Evolutionary conservation across 176 grass and related monocot species (phyloP), one percentile per base, ranked within the genome.

Genomic region (Aegilops speltoides): DNA sequence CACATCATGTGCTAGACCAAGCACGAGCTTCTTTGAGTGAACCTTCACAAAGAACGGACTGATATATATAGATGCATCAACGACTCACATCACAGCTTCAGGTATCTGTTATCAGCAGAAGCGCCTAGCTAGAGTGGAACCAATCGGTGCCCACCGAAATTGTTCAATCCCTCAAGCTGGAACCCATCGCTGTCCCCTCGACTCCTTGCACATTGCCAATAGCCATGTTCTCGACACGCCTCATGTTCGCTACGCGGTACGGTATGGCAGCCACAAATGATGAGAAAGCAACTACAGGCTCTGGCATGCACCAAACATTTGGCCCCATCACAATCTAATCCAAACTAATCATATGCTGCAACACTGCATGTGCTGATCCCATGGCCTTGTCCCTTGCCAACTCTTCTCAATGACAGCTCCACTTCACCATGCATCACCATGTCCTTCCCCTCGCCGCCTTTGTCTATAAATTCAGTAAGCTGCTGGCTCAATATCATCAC

Each of bases 381-480:
- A 73, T 60, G 81, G 50, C 33, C 48, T 60, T 60, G 33, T 73
- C 50, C 50, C 67, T 38, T 70, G 46, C 65, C 66, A 82, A 72
- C 48, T 60, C 0, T 60, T 37, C 13, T 70, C 29, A 19, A 24
- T 56, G 7, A 52, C 29, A 70, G 7, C 60, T 7, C 7, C 33
- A 65, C 9, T 80, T 66, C 37, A 68, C 25, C 8, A 37, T 34
- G 33, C 33, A 8, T 10, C n/a, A 73, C 1, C 0, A 36, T 24
- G 0, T 50, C n/a, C 24, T 56, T 46, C 38, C 24, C 69, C 28
- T 57, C 15, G 19, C 8, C 32, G 22, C 67, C 36, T 37, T 32
- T 6, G 28, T 10, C 62, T 90, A 87, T 90, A 93, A 87, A 85
- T 85, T 52, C 11, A 52, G 28, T 24, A 78, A 34, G 16, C 2